These are phyloP conservation scores for Cylindrodendrum hubeiense DNA, from an alignment of 2,329 filamentous ascomycete species.

Conservation along the genomic window DNA sequence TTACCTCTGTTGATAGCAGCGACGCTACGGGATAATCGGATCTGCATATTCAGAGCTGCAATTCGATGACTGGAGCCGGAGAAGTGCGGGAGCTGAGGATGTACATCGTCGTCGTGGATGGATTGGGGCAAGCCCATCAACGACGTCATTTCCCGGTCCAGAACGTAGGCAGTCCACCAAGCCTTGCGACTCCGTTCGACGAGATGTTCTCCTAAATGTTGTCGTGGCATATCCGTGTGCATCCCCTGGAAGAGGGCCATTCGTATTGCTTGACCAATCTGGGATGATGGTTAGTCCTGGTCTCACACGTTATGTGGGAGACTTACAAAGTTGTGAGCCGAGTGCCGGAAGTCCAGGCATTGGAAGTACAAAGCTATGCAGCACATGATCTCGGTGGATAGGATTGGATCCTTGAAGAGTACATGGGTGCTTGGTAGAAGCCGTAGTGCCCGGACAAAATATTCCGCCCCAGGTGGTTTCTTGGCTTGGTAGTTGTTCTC, in stretches of 20 bases:
- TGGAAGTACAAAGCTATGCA: conserved; percentile 66
- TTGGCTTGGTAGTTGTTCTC: conserved; percentile 51
- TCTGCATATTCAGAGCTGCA: conserved; percentile 49
- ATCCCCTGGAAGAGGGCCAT: conserved; percentile 63
- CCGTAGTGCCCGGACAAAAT: conserved; percentile 59
- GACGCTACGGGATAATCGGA: conserved; percentile 46
- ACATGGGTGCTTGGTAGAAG: conserved; percentile 56
- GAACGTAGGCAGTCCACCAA: conserved; percentile 67
- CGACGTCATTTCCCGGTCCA: conserved; percentile 66
- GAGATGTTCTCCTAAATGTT: conserved; percentile 53
- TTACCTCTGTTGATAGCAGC: conserved; percentile 48
- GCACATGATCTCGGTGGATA: conserved; percentile 62
- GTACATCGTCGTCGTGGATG: conserved; percentile 63
- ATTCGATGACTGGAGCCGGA: conserved; percentile 42
- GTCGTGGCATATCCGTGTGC: conserved; percentile 63
- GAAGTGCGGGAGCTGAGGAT: conserved; percentile 52
- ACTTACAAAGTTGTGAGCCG: conserved; percentile 59
- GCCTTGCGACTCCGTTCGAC: conserved; percentile 61
- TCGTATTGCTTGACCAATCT: conserved; percentile 65
- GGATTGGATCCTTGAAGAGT: conserved; percentile 56
- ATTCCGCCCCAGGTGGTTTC: conserved; percentile 59
- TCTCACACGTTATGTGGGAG: neutral
- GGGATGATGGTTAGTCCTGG: conserved; percentile 7
- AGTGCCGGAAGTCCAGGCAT: conserved; percentile 60
- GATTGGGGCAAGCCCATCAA: conserved; percentile 65